phyloP scores from a whole-genome alignment of 1,284 basidiomycete genomes.

The Melampsora americana region DNA sequence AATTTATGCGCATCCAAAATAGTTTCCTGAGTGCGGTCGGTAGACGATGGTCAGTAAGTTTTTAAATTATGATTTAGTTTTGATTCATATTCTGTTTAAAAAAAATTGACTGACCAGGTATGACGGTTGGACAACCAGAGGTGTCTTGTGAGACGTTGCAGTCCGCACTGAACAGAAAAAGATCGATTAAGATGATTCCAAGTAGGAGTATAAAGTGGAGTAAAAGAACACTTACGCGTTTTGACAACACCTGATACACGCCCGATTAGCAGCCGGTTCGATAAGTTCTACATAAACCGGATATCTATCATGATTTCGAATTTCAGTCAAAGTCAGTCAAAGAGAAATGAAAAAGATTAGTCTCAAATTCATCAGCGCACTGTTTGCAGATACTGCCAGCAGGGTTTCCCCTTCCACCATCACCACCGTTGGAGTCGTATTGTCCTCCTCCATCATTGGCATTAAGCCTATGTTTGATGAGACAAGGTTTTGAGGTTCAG shows the following conservation, averaged over 20 bases:
- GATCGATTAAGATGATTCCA: neutral
- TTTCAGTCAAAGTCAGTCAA: neutral
- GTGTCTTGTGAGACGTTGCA: conserved; percentile 47
- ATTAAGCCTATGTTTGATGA: conserved; percentile 34
- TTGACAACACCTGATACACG: conserved; percentile 52
- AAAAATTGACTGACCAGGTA: conserved; percentile 45
- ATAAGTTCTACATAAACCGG: conserved; percentile 51
- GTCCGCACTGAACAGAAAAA: conserved; percentile 25
- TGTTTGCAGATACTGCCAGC: conserved; percentile 46
- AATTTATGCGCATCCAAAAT: too few species aligned
- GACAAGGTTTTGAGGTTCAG: neutral
- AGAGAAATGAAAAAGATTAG: neutral
- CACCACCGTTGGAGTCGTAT: conserved; percentile 52
- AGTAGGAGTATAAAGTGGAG: neutral
- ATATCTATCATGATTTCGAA: conserved; percentile 47
- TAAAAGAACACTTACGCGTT: conserved; percentile 43
- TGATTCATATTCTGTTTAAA: neutral
- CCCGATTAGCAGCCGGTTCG: conserved; percentile 49
- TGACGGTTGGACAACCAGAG: conserved; percentile 46
- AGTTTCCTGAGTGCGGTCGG: too few species aligned
- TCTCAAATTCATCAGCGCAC: neutral
- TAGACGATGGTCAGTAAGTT: too few species aligned
- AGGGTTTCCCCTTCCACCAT: conserved; percentile 51
- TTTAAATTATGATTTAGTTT: neutral
- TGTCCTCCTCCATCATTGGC: conserved; percentile 51